phyloP scores from a whole-genome alignment of 2,329 filamentous ascomycete genomes.

The Neonectria coccinea region DNA sequence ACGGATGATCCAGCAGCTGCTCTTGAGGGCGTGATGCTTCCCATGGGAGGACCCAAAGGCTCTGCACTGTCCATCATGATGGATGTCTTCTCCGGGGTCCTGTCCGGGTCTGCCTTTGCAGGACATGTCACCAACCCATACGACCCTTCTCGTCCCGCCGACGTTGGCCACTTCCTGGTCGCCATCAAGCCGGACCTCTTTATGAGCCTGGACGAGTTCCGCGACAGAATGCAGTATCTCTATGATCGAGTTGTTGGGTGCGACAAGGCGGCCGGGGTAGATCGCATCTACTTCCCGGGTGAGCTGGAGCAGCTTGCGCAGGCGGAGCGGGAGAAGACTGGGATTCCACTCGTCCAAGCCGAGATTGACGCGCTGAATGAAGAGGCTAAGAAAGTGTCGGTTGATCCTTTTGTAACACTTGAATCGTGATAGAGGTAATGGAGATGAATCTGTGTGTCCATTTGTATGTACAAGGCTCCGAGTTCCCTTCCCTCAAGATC shows the following conservation, averaged over 20 bases:
- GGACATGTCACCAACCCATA: slow-evolving; percentile 83
- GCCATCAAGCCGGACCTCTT: slow-evolving; percentile 82
- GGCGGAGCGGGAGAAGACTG: slow-evolving; percentile 61
- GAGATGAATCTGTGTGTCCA: background rate
- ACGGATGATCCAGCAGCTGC: slow-evolving; percentile 79
- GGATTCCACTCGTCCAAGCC: slow-evolving; percentile 69
- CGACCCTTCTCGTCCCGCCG: slow-evolving; percentile 73
- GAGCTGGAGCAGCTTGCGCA: slow-evolving; percentile 71
- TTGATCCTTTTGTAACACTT: slow-evolving; percentile 27
- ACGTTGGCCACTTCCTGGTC: slow-evolving; percentile 81
- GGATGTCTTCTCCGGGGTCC: slow-evolving; percentile 86
- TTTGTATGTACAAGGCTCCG: too few species aligned
- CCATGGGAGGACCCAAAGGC: slow-evolving; percentile 88
- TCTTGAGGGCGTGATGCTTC: slow-evolving; percentile 82
- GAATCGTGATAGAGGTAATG: background rate
- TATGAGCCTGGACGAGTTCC: slow-evolving; percentile 77
- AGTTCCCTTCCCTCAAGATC: background rate
- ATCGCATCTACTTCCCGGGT: slow-evolving; percentile 70
- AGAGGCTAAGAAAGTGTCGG: slow-evolving; percentile 62
- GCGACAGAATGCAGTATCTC: slow-evolving; percentile 67
- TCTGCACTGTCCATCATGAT: slow-evolving; percentile 85
- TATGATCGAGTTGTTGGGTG: slow-evolving; percentile 65
- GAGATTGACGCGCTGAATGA: slow-evolving; percentile 68
- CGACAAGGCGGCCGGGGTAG: slow-evolving; percentile 66
- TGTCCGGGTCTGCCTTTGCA: slow-evolving; percentile 83